A percentile compares a stretch with the other conserved stretches of the same genome.
Conservation (phyloP, 2,329 filamentous ascomycete species). For the Talaromyces piceae region DNA sequence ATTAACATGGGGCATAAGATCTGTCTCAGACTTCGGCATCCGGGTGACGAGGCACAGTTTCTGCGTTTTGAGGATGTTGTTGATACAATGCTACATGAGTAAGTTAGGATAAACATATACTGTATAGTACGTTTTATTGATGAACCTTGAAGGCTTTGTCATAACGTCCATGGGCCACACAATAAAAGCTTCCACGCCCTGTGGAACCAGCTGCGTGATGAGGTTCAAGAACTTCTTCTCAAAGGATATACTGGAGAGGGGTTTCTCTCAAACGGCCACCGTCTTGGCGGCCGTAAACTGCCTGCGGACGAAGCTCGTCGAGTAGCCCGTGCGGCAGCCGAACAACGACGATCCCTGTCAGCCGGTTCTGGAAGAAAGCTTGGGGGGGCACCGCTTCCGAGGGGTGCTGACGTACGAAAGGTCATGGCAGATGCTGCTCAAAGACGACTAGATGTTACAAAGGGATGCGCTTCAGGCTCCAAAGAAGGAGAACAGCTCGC, state of each 20-base stretch:
- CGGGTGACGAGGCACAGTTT: slow-evolving; percentile 67
- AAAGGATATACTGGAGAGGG: slow-evolving; percentile 90
- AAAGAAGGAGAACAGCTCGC: slow-evolving; percentile 59
- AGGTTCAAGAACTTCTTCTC: slow-evolving; percentile 65
- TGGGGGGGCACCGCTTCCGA: slow-evolving; percentile 53
- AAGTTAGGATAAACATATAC: slow-evolving; percentile 16
- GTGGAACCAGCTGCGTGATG: slow-evolving; percentile 83
- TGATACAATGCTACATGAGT: slow-evolving; percentile 90
- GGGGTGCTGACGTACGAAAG: slow-evolving; percentile 61
- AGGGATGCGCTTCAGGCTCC: slow-evolving; percentile 68
- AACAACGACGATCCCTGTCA: slow-evolving; percentile 55
- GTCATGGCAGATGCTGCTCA: slow-evolving; percentile 67
- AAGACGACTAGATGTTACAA: slow-evolving; percentile 57
- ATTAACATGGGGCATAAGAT: slow-evolving; percentile 70
- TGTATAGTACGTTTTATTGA: not conserved
- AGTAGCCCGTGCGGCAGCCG: slow-evolving; percentile 64
- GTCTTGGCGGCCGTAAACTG: slow-evolving; percentile 61
- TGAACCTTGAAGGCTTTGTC: slow-evolving; percentile 51
- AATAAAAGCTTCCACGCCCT: slow-evolving; percentile 74
- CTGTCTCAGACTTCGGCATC: slow-evolving; percentile 71
- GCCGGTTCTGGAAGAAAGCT: slow-evolving; percentile 63
- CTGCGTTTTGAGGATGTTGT: slow-evolving; percentile 70
- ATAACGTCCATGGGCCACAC: slow-evolving; percentile 78
- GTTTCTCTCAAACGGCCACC: slow-evolving; percentile 68
- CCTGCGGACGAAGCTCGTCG: slow-evolving; percentile 66